These are phyloP conservation scores for Alternaria sp. DNA, from an alignment of 2,329 filamentous ascomycete genomes.

Conservation along the genomic window DNA sequence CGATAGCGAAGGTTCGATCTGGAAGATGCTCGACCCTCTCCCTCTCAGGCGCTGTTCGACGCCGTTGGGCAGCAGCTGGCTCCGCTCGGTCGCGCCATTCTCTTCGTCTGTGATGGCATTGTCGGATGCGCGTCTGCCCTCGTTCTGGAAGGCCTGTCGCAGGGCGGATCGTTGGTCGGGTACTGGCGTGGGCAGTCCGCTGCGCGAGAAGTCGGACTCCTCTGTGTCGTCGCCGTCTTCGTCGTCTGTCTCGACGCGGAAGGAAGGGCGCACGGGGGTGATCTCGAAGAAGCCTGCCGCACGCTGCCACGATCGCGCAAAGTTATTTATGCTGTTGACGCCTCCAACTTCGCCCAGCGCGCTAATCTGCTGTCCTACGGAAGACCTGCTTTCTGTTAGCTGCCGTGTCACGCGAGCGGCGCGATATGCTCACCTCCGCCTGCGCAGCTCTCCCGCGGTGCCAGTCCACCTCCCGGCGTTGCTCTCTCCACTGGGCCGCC, in stretches of 20 bases:
- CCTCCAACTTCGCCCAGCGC: conserved; percentile 76
- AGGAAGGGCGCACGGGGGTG: conserved; percentile 77
- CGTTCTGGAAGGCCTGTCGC: conserved; percentile 48
- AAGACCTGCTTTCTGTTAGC: conserved; percentile 47
- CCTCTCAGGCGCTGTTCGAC: conserved; percentile 38
- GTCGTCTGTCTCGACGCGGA: conserved; percentile 58
- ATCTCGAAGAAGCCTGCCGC: conserved; percentile 89
- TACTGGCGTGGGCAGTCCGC: conserved; percentile 36
- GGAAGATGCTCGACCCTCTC: conserved; percentile 54
- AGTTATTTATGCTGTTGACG: conserved; percentile 92
- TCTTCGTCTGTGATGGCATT: conserved; percentile 47
- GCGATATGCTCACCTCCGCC: conserved; percentile 41
- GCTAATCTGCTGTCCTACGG: conserved; percentile 58
- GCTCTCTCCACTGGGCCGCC: conserved; percentile 40
- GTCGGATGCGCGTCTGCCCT: conserved; percentile 47
- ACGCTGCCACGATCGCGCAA: conserved; percentile 89
- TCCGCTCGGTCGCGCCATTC: conserved; percentile 38
- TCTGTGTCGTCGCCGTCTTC: conserved; percentile 34
- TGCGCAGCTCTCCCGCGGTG: conserved; percentile 39
- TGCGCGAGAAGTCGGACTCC: conserved; percentile 41
- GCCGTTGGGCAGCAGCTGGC: conserved; percentile 34
- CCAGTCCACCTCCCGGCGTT: conserved; percentile 30
- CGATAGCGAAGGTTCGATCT: conserved; percentile 62
- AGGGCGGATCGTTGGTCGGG: conserved; percentile 52
- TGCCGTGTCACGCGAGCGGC: neutral